Evolutionary conservation across 2,329 filamentous ascomycete species (phyloP), one percentile per base, ranked within the genome.

Genomic region (Nannizziopsis barbatae): DNA sequence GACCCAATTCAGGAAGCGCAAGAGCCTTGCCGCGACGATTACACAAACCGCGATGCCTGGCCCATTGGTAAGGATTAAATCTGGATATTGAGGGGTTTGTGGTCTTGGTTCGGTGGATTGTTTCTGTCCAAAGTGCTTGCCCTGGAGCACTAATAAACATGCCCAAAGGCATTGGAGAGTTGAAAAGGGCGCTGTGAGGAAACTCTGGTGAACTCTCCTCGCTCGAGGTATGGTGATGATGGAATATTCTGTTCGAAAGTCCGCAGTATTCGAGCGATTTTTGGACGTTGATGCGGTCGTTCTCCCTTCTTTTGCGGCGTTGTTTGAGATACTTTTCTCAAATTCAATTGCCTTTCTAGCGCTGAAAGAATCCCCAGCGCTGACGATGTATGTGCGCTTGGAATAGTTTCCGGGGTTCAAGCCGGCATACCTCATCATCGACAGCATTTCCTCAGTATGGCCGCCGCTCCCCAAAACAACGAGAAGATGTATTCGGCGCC

Each of bases 371-470:
- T 98, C 92, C 0, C 84, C 88, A 1, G 77, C 80, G 54, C 83
- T 84, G 47, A 93, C 74, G 17, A 94, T 69, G 64, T 94, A 98
- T 22, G 86, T 90, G 20, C 92, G 78, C 58, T 85, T 81, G 4
- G 68, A 71, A 61, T 67, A 81, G 67, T 59, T 65, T 62, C 47
- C 62, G 39, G 54, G 71, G 39, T 67, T 58, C 36, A 73, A 35
- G 67, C 66, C 50, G 71, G 72, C 60, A 76, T 77, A 55, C 75
- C 76, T 56, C 73, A 98, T 78, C 71, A 95, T 84, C 60, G 83
- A 80, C 53, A 95, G 74, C 84, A 98, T 94, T 67, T 98, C 92
- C 42, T 87, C 82, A 0, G 92, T 95, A 67, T 98, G 92, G 0
- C 92, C 92, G 30, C 92, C 92, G 2, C 86, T 93, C 45, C 92